Evolutionary conservation across 371 early-diverging fungal species (phyloP).

Genomic region (Syncephalastrum monosporum): DNA sequence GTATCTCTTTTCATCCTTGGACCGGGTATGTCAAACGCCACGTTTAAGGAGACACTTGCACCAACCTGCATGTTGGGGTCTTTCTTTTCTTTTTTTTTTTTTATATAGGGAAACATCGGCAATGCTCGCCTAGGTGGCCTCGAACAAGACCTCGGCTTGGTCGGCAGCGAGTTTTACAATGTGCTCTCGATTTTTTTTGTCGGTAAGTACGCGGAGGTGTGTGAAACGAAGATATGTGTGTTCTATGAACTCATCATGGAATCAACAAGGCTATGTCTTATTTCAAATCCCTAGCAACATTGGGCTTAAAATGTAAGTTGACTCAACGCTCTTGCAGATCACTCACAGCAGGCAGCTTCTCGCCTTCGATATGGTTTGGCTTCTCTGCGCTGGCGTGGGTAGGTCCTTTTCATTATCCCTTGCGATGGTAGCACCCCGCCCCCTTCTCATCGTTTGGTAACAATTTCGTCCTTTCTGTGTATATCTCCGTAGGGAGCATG

Average conservation of each 20-base stretch:
- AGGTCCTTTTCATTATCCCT: no score
- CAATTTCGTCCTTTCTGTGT: no score
- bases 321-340: constrained; percentile 1
- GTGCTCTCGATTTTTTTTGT: constrained; percentile 16
- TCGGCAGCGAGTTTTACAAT: constrained; percentile 18
- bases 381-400: no score
- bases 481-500: constrained; percentile 4
- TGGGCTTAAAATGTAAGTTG: constrained; percentile 9
- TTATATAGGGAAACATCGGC: constrained; percentile 19
- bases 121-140: constrained; percentile 17
- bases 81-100: neutral
- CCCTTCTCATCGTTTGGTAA: no score
- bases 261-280: constrained; percentile 9
- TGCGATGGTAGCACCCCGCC: no score
- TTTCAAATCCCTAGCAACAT: constrained; percentile 15
- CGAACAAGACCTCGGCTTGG: constrained; percentile 12
- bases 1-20: constrained; percentile 15
- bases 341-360: neutral
- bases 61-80: neutral
- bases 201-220: constrained; percentile 3
- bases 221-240: neutral
- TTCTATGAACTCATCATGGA: neutral
- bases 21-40: constrained; percentile 9
- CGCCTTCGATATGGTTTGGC: no score
- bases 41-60: neutral